Conservation (phyloP, 306 rosid genomes). For the Cucurbita moschata region DNA sequence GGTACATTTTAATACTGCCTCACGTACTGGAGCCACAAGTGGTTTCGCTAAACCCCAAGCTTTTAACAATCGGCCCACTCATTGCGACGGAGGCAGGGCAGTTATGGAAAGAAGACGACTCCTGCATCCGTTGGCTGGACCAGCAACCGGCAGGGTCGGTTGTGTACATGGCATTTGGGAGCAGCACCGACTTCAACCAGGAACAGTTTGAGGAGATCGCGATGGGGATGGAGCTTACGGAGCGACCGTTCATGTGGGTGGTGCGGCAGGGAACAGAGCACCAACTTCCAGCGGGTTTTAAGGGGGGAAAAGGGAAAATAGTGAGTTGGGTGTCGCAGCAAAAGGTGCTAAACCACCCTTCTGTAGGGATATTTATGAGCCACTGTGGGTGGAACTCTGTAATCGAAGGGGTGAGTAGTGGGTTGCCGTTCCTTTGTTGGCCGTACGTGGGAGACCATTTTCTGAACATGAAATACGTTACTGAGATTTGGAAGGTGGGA, state of each 20-base stretch:
- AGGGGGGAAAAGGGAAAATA: background rate
- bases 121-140: background rate
- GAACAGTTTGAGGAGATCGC: background rate
- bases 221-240: constrained; percentile 10
- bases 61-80: background rate
- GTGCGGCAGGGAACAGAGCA: constrained; percentile 5
- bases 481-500: background rate
- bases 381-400: constrained; percentile 16
- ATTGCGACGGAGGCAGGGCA: background rate
- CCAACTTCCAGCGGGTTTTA: background rate
- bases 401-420: background rate
- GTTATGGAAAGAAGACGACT: background rate
- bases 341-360: background rate
- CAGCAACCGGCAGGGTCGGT: background rate
- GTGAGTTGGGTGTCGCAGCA: constrained; percentile 29
- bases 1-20: background rate
- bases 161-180: background rate
- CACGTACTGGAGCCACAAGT: background rate
- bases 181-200: background rate
- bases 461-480: background rate
- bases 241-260: constrained; percentile 29
- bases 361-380: constrained; percentile 28
- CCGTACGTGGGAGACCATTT: background rate
- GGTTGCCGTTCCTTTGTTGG: background rate
- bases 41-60: background rate